Base-by-base conservation (phyloP, 2,329 filamentous ascomycete species). In the Claviceps humidiphila region DNA sequence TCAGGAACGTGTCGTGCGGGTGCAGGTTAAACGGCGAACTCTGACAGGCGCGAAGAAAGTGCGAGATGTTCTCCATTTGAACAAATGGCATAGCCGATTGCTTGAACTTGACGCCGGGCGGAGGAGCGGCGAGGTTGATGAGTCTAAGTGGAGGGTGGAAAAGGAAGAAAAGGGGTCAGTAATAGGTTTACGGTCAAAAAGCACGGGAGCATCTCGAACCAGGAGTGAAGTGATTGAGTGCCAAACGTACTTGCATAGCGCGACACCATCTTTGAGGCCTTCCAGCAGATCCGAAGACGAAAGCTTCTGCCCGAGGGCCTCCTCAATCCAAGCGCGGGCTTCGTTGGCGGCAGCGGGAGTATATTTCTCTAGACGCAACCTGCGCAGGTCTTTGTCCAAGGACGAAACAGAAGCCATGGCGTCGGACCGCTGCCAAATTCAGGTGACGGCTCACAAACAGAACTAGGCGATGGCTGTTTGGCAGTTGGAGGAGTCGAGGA, bases 51-150 rank as follows among this genome's bases (percentile, higher is more conserved):
- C 81, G 82, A 51, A 98, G 81, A 70, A 96, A 98, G 64, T 95
- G 88, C 4, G 90, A 94, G 64, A 98, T 96, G 66, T 98, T 98
- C 68, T 98, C 93, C 90, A 97, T 97, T 69, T 98, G 93, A 42
- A 97, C 91, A 66, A 98, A 98, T 0, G 93, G 93, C 91, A 97
- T 97, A 42, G 82, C 72, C 1, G 90, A 95, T 64, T 85, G 77
- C 71, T 97, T 97, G 78, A 86, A 97, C 67, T 85, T 89, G 70
- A 95, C 80, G 37, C 85, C 85, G 0, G 87, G 87, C 16, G 84
- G 80, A 26, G 87, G 86, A 40, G 85, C 69, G 37, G 80, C 86
- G 53, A 91, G 76, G 64, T 95, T 97, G 62, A 88, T 80, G 50
- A 97, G 82, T 63, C 89, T 93, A n/a, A 20, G 24, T 11, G 30